Conservation (phyloP, 768 basidiomycete species). For the Phallus indusiatus region DNA sequence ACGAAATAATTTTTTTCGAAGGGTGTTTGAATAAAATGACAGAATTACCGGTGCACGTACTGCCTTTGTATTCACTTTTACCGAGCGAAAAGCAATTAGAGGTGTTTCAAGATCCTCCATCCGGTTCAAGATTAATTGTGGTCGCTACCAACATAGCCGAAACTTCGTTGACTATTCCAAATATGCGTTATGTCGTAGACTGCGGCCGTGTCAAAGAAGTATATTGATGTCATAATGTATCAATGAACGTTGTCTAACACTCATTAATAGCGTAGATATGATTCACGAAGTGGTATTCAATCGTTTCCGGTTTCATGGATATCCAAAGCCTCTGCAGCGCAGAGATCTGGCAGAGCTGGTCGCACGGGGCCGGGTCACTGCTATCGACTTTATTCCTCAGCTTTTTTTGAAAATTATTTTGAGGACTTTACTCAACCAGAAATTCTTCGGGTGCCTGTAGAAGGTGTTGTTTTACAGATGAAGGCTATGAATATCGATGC, state of each 20-base stretch:
- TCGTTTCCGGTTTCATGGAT: conserved; percentile 90
- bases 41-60: conserved; percentile 84
- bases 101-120: conserved; percentile 81
- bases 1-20: neutral
- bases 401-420: conserved; percentile 89
- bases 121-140: conserved; percentile 77
- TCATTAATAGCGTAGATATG: conserved; percentile 74
- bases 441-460: conserved; percentile 91
- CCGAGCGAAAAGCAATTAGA: conserved; percentile 92
- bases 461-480: conserved; percentile 96
- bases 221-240: conserved; percentile 8
- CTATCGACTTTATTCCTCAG: conserved; percentile 93
- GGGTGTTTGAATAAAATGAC: neutral
- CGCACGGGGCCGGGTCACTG: conserved; percentile 98
- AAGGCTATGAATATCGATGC: conserved; percentile 98
- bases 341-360: conserved; percentile 92
- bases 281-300: conserved; percentile 74
- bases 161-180: conserved; percentile 94
- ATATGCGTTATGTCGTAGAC: conserved; percentile 96
- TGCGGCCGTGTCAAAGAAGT: conserved; percentile 94
- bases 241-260: neutral
- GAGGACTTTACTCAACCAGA: conserved; percentile 82
- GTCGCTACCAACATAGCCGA: conserved; percentile 96
- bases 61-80: conserved; percentile 89
- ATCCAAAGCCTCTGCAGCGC: conserved; percentile 89